These are phyloP conservation scores for Populus deltoides DNA, from an alignment of 345 rosid genomes.

Conservation along the genomic window DNA sequence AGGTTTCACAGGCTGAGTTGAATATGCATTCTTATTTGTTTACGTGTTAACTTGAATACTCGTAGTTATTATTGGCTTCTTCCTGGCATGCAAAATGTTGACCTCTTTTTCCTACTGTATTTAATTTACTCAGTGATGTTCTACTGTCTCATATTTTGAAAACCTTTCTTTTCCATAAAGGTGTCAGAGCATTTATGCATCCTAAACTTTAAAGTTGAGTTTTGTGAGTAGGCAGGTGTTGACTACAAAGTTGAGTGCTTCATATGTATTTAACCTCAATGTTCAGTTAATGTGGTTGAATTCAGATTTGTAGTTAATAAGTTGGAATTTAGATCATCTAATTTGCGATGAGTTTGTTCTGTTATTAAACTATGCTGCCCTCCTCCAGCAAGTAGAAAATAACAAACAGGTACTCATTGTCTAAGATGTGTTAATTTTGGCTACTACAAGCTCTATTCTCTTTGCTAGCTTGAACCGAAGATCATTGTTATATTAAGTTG, in stretches of 20 bases:
- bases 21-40: not conserved
- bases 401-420: not conserved
- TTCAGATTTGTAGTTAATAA: no score
- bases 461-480: not conserved
- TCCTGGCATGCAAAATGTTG: not conserved
- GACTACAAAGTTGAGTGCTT: not conserved
- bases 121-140: not conserved
- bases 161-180: not conserved
- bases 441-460: not conserved
- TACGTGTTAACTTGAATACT: not conserved
- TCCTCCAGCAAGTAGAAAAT: not conserved
- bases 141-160: not conserved
- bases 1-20: slow-evolving; percentile 43
- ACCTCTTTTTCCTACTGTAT: not conserved
- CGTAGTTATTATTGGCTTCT: not conserved
- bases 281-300: not conserved
- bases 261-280: not conserved
- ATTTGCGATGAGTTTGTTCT: not conserved
- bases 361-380: not conserved
- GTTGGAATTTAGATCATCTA: not conserved
- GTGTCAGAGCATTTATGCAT: not conserved
- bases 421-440: not conserved
- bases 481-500: not conserved
- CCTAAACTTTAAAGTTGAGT: not conserved
- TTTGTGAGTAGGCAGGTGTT: no score